Conservation (phyloP, 2,329 filamentous ascomycete genomes). For the Drechslera avenae region DNA sequence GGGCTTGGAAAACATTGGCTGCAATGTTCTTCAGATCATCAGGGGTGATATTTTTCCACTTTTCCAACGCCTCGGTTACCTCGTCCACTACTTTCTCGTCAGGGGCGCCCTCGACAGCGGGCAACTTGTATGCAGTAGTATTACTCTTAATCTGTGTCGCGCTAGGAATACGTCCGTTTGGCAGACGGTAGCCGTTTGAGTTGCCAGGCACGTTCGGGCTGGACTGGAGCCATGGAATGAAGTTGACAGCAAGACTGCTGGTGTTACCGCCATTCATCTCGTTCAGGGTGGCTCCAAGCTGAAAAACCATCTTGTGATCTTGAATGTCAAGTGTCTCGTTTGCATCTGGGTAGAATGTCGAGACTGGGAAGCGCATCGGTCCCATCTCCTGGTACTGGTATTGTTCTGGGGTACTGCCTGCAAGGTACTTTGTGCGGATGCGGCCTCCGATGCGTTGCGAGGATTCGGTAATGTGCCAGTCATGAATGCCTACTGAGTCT, state of each 20-base stretch:
- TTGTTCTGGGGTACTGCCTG: constrained; percentile 61
- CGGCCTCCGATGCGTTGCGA: constrained; percentile 66
- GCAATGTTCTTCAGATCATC: constrained; percentile 49
- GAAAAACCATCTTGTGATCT: constrained; percentile 69
- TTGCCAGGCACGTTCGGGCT: constrained; percentile 59
- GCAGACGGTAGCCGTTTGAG: constrained; percentile 42
- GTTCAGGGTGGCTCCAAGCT: constrained; percentile 66
- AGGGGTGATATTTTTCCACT: constrained; percentile 26
- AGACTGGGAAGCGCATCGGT: constrained; percentile 67
- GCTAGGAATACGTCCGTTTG: constrained; percentile 43
- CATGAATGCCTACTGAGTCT: constrained; percentile 61
- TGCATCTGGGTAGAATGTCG: constrained; percentile 54
- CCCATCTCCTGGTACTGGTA: constrained; percentile 73
- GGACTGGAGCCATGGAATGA: constrained; percentile 67
- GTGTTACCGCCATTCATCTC: constrained; percentile 59
- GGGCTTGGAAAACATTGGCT: constrained; percentile 57
- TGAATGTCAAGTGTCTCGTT: constrained; percentile 64
- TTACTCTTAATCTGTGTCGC: constrained; percentile 37
- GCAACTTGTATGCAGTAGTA: constrained; percentile 24
- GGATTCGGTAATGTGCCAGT: constrained; percentile 67
- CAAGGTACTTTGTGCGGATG: constrained; percentile 67
- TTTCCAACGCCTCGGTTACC: constrained; percentile 26
- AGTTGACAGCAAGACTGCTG: constrained; percentile 58
- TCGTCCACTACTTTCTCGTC: constrained; percentile 27
- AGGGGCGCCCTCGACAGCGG: constrained; percentile 17